A percentile compares a stretch with the other conserved stretches of the same genome.
These are phyloP conservation scores for Pyrus pyrifolia DNA, from an alignment of 306 rosid genomes.

Conservation along the genomic window DNA sequence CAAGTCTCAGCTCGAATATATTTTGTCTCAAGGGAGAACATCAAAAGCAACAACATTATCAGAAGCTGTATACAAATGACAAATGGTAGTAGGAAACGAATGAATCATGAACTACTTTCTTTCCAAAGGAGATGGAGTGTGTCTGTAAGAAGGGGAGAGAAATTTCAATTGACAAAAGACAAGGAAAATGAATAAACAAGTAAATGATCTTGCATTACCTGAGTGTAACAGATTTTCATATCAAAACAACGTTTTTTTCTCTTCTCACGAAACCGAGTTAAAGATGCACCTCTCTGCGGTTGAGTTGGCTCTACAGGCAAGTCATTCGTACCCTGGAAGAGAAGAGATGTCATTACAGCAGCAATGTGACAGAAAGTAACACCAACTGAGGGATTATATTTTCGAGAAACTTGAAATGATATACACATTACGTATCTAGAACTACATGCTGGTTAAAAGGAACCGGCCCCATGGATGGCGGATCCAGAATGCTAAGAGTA, in stretches of 20 bases:
- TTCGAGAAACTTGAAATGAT: background rate
- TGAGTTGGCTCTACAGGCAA: slow-evolving; percentile 30
- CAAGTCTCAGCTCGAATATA: background rate
- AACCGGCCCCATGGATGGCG: slow-evolving; percentile 31
- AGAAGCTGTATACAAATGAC: background rate
- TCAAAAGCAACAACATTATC: background rate
- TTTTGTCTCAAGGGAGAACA: background rate
- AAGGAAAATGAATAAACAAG: background rate
- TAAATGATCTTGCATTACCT: slow-evolving; percentile 17
- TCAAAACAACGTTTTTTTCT: slow-evolving; percentile 51
- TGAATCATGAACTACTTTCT: background rate
- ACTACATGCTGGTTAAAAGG: slow-evolving; percentile 23
- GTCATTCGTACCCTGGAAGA: slow-evolving; percentile 30
- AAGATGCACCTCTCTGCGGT: slow-evolving; percentile 52
- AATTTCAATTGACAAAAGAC: background rate
- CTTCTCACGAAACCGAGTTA: slow-evolving; percentile 46
- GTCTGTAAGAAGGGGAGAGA: background rate
- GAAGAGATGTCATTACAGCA: background rate
- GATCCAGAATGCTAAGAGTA: too few relatives aligned
- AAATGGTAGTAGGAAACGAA: background rate
- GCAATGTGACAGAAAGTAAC: background rate
- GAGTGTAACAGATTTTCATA: slow-evolving; percentile 43
- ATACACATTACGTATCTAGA: background rate
- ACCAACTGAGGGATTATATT: background rate
- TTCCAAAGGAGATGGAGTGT: background rate